Evolutionary conservation across 1,139 yeast genomes (phyloP).

Genomic region (Nakaseomyces glabratus): DNA sequence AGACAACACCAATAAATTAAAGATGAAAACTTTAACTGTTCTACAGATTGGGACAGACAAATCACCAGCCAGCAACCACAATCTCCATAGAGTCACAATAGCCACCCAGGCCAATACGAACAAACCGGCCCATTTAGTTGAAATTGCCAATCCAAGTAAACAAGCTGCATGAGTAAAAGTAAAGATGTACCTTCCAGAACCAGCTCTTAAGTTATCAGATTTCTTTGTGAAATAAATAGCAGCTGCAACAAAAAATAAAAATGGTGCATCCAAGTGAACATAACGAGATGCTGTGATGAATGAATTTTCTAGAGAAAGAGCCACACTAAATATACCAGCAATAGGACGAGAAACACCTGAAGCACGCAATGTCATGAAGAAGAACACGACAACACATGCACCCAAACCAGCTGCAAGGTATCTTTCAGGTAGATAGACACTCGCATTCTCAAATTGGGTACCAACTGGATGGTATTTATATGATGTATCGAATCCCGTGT

Average conservation of each 20-base stretch:
- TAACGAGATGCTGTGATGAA: conserved; percentile 80
- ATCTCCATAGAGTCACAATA: conserved; percentile 54
- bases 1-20: conserved; percentile 47
- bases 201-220: conserved; percentile 69
- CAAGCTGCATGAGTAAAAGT: conserved; percentile 65
- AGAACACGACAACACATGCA: conserved; percentile 62
- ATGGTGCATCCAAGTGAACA: conserved; percentile 83
- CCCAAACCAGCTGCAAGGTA: conserved; percentile 77
- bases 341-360: conserved; percentile 79
- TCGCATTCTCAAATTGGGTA: conserved; percentile 43
- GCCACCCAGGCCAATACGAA: conserved; percentile 94
- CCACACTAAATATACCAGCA: conserved; percentile 56
- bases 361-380: conserved; percentile 72
- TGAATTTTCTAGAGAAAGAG: conserved; percentile 76
- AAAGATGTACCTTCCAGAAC: conserved; percentile 58
- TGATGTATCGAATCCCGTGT: conserved; percentile 70
- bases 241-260: conserved; percentile 82
- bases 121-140: conserved; percentile 94
- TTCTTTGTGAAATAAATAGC: conserved; percentile 71
- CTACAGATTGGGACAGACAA: conserved; percentile 35
- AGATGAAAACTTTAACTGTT: conserved; percentile 37
- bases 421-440: conserved; percentile 67
- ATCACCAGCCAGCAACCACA: conserved; percentile 88
- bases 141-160: conserved; percentile 75
- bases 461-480: conserved; percentile 67